Percentiles rank a stretch among this genome's conserved stretches.
phyloP scores from a whole-genome alignment of 1,139 yeast species.

The Protomyces pachydermus region DNA sequence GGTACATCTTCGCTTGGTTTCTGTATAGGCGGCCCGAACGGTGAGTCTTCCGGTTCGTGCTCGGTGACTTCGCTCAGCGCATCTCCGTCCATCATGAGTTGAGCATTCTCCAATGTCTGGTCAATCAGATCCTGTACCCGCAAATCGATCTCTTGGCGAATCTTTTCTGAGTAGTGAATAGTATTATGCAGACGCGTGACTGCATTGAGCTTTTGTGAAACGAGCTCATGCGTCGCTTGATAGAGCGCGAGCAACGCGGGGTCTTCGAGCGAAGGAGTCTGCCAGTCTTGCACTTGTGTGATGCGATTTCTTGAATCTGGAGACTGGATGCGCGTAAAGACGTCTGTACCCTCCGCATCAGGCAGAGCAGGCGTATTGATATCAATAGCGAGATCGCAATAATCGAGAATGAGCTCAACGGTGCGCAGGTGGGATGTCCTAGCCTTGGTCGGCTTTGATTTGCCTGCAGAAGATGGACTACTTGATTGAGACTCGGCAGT shows the following conservation, averaged over 20 bases:
- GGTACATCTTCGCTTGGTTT: not conserved
- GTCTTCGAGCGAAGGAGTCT: constrained; percentile 52
- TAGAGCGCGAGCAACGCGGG: constrained; percentile 42
- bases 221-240: constrained; percentile 61
- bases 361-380: constrained; percentile 53
- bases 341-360: constrained; percentile 33
- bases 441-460: constrained; percentile 10
- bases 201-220: constrained; percentile 65
- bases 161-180: constrained; percentile 69
- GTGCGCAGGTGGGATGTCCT: constrained; percentile 40
- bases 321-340: constrained; percentile 34
- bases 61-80: not conserved
- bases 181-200: constrained; percentile 73
- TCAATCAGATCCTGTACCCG: constrained; percentile 63
- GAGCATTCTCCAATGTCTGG: constrained; percentile 48
- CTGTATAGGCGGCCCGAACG: not conserved
- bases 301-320: constrained; percentile 65
- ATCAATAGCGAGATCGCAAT: constrained; percentile 70
- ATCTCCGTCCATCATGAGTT: not conserved
- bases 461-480: not conserved
- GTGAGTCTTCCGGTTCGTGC: not conserved
- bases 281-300: constrained; percentile 54
- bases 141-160: constrained; percentile 74
- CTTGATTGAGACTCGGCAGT: not conserved
- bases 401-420: constrained; percentile 56